These are phyloP conservation scores for Fraxinus pennsylvanica DNA, from an alignment of 257 asterid species.

Conservation along the genomic window DNA sequence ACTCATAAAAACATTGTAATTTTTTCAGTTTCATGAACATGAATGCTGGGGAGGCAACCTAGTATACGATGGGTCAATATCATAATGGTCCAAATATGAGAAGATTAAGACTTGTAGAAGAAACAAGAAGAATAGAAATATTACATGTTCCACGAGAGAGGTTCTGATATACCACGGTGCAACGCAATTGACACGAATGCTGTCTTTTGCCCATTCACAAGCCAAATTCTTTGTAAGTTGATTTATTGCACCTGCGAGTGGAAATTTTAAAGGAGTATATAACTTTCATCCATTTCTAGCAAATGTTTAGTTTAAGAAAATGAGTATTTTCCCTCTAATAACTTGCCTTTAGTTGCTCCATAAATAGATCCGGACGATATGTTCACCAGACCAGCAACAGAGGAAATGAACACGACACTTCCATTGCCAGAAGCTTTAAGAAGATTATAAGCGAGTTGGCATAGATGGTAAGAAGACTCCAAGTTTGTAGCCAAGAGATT, in stretches of 20 bases:
- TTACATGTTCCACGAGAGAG: constrained; percentile 73
- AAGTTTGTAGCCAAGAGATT: constrained; percentile 74
- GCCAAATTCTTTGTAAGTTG: constrained; percentile 89
- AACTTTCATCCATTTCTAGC: constrained; percentile 17
- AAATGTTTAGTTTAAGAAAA: constrained; percentile 9
- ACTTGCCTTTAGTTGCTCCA: constrained; percentile 85
- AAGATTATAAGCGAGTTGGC: constrained; percentile 82
- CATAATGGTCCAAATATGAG: constrained; percentile 13
- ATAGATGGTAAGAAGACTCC: constrained; percentile 81
- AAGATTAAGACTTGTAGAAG: constrained; percentile 7
- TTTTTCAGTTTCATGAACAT: constrained; percentile 1
- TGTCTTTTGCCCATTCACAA: constrained; percentile 96
- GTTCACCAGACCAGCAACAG: constrained; percentile 80
- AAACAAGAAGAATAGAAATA: constrained; percentile 23
- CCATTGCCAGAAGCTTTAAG: constrained; percentile 81
- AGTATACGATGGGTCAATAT: neutral
- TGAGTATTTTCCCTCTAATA: neutral
- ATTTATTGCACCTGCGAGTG: constrained; percentile 77
- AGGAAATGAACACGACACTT: constrained; percentile 78
- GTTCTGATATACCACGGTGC: constrained; percentile 97
- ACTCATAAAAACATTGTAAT: constrained; percentile 2
- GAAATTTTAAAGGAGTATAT: constrained; percentile 4
- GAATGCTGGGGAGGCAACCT: neutral
- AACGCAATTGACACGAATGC: constrained; percentile 81
- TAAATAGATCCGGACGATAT: constrained; percentile 70